phyloP scores from a whole-genome alignment of 768 basidiomycete genomes.

The Mycena indigotica region DNA sequence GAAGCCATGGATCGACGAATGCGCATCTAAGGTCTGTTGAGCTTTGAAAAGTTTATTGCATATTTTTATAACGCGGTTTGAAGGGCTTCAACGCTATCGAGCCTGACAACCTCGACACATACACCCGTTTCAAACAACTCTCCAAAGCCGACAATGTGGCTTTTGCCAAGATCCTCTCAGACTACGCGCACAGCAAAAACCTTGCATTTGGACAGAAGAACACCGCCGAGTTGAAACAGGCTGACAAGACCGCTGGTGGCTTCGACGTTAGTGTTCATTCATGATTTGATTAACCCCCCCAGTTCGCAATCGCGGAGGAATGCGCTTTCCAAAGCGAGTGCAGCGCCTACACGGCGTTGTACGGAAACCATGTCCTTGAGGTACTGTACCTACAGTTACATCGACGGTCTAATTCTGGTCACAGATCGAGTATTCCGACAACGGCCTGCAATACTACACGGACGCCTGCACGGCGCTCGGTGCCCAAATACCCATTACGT shows the following conservation, averaged over 20 bases:
- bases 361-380: neutral
- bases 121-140: neutral
- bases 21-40: neutral
- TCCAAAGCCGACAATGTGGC: conserved; percentile 5
- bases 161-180: conserved; percentile 1
- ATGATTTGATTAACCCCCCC: neutral
- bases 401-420: too few relatives aligned
- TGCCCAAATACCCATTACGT: neutral
- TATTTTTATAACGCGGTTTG: too few relatives aligned
- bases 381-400: too few relatives aligned
- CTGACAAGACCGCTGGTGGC: neutral
- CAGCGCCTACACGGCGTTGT: conserved; percentile 5
- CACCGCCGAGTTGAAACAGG: neutral
- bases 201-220: conserved; percentile 7
- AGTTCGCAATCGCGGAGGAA: conserved; percentile 7
- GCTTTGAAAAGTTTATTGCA: neutral
- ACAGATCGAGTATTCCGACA: conserved; percentile 3
- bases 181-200: conserved; percentile 4
- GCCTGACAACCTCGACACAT: conserved; percentile 10
- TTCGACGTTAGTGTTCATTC: conserved; percentile 2
- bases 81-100: conserved; percentile 8
- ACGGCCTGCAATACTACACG: neutral
- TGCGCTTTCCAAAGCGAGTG: conserved; percentile 2
- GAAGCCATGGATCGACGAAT: conserved; percentile 1
- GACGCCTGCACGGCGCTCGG: neutral